A percentile compares a stretch with the other conserved stretches of the same genome.
Conservation (phyloP, 2,329 filamentous ascomycete genomes). For the Onygenales sp. region DNA sequence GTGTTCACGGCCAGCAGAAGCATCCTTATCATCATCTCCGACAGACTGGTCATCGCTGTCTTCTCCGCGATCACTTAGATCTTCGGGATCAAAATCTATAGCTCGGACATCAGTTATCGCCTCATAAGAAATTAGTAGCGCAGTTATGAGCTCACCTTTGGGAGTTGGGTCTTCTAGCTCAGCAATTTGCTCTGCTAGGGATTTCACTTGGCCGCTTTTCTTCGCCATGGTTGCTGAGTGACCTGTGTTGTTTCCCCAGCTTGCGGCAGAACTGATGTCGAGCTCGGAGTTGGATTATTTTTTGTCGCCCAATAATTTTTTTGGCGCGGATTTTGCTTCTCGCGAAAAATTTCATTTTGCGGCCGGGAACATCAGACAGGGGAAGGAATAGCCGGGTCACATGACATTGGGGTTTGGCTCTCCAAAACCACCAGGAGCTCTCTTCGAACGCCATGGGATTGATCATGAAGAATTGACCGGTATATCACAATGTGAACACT, state of each 20-base stretch:
- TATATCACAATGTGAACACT: not conserved
- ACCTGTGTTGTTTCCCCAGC: not conserved
- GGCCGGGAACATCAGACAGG: not conserved
- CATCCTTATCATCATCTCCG: conserved; percentile 36
- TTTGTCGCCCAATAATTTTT: conserved; percentile 6
- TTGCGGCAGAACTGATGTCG: conserved; percentile 3
- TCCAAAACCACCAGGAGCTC: not conserved
- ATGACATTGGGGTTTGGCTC: not conserved
- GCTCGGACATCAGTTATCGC: not conserved
- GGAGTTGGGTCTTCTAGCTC: conserved; percentile 53
- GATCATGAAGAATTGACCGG: conserved; percentile 9
- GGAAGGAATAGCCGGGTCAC: conserved; percentile 2
- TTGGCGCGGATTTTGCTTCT: not conserved
- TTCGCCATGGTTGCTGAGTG: conserved; percentile 20
- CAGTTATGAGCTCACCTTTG: conserved; percentile 42
- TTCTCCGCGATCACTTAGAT: conserved; percentile 45
- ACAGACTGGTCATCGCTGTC: conserved; percentile 47
- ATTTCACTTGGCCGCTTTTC: conserved; percentile 43
- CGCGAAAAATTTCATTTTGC: conserved; percentile 8
- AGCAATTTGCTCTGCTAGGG: conserved; percentile 51
- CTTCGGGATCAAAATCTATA: conserved; percentile 74
- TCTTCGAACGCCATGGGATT: conserved; percentile 1
- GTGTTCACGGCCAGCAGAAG: conserved; percentile 66
- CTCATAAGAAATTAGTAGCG: conserved; percentile 1
- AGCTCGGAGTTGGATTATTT: conserved; percentile 1